Evolutionary conservation across 2,329 filamentous ascomycete species (phyloP), one percentile per base, ranked within the genome.

Genomic region (Fusarium sp.): DNA sequence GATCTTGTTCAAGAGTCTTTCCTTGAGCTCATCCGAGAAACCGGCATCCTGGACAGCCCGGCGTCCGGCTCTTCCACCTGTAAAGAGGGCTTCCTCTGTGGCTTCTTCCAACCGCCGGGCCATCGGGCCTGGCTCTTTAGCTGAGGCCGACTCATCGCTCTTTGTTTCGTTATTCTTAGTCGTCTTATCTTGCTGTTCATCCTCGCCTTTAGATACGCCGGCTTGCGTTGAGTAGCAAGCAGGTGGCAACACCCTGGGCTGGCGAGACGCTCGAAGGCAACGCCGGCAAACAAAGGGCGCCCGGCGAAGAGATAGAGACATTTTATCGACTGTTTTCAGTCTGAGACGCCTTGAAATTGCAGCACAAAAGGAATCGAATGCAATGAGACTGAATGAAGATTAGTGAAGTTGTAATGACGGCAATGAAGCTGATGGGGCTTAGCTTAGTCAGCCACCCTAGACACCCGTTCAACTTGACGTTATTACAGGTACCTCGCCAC

Each of bases 1-100:
- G 9, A 91, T 82, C 73, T 86, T 89, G 54, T 84, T 81, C 10
- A 90, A 78, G 1, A 92, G 81, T 57, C 81, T 84, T 56, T 84
- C 80, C 69, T 90, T 91, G 28, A 91, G 80, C 70, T 90, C 88
- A 8, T 88, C 85, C 34, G 87, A 88, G 78, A 91, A 91, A 7
- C 88, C 88, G 9, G 88, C 87, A 61, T 91, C 87, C 71, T 89
- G 84, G 22, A 91, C 79, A 7, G 88, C 87, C 26, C 83, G 85
- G 42, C 83, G 83, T n/a, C 88, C 88, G 14, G 88, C 84, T 57
- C 81, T 80, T n/a, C 88, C 88, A 33, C 87, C 88, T 3, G 84
- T 85, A 28, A 88, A 73, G 1, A 91, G 79, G 3, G 84, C 87
- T 54, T 91, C 88, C 70, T 91, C 89, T 3, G 89, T 91, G 2